phyloP scores from a whole-genome alignment of 169 alveolate species.

The Nephromyces sp. region DNA sequence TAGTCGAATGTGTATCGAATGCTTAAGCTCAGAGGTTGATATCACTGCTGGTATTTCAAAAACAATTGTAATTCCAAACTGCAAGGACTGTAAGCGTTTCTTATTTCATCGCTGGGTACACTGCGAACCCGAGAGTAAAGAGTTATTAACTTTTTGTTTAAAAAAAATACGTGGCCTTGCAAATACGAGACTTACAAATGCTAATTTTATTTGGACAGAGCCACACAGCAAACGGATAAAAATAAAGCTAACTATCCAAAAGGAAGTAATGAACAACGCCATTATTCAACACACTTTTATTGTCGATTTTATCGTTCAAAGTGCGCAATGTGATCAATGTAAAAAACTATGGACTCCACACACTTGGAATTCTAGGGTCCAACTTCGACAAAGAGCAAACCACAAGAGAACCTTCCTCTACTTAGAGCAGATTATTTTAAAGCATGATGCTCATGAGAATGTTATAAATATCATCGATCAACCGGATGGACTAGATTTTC shows the following conservation, averaged over 20 bases:
- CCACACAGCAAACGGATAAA: conserved; percentile 73
- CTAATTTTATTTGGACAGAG: conserved; percentile 85
- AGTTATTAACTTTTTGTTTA: conserved; percentile 88
- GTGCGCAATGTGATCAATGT: conserved; percentile 94
- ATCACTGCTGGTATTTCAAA: conserved; percentile 77
- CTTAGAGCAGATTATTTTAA: conserved; percentile 89
- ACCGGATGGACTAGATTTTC: conserved; percentile 95
- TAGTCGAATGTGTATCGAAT: conserved; percentile 80
- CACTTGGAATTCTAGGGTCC: conserved; percentile 91
- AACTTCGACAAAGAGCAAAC: conserved; percentile 85
- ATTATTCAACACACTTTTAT: conserved; percentile 74
- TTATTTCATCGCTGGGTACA: conserved; percentile 87
- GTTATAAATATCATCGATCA: conserved; percentile 79
- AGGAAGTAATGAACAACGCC: conserved; percentile 79
- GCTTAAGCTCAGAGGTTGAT: conserved; percentile 79
- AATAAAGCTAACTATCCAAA: conserved; percentile 84
- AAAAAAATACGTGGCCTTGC: conserved; percentile 86
- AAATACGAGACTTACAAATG: conserved; percentile 79
- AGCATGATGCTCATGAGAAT: conserved; percentile 48
- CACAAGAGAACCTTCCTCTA: conserved; percentile 90
- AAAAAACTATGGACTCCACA: conserved; percentile 93
- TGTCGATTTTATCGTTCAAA: conserved; percentile 76
- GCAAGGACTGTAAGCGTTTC: conserved; percentile 83
- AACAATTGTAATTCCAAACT: conserved; percentile 57
- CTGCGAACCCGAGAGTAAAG: conserved; percentile 88